Evolutionary conservation across 176 grass and related monocot genomes (phyloP).

Genomic region (Metroxylon sagu): DNA sequence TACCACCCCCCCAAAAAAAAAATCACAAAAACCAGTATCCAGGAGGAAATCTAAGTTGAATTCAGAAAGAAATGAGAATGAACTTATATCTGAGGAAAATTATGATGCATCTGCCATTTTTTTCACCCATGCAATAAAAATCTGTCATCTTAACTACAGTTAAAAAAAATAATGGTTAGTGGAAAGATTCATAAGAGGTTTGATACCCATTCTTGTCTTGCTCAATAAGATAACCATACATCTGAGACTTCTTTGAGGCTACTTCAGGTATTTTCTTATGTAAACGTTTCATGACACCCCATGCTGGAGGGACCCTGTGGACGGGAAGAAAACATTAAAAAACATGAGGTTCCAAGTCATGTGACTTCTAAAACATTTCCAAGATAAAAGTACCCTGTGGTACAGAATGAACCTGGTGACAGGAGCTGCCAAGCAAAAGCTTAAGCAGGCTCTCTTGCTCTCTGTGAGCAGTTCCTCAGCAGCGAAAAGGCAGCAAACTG

Average conservation of each 20-base stretch:
- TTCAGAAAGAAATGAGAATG: no score
- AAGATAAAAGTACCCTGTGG: no score
- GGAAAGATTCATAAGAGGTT: neutral
- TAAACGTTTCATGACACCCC: conserved; percentile 94
- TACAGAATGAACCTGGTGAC: conserved; percentile 49
- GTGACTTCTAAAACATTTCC: no score
- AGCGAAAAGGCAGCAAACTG: conserved; percentile 77
- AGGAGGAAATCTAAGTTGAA: no score
- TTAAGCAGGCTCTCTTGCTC: conserved; percentile 80
- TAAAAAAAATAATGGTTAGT: no score
- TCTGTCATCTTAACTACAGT: no score
- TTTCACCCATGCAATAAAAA: no score
- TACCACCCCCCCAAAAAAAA: no score
- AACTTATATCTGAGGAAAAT: no score
- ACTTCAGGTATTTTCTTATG: conserved; percentile 89
- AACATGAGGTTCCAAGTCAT: neutral
- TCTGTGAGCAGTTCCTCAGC: conserved; percentile 64
- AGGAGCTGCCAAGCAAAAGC: conserved; percentile 80
- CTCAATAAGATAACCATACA: conserved; percentile 66
- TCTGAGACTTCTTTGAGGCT: conserved; percentile 61
- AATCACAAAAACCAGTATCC: no score
- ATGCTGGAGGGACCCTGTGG: conserved; percentile 59
- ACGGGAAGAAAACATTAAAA: conserved; percentile 16
- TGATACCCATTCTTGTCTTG: conserved; percentile 64
- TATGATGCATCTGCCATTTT: no score